Evolutionary conservation across 768 basidiomycete species (phyloP), one percentile per base, ranked within the genome.

Genomic region (Phaffia australis): DNA sequence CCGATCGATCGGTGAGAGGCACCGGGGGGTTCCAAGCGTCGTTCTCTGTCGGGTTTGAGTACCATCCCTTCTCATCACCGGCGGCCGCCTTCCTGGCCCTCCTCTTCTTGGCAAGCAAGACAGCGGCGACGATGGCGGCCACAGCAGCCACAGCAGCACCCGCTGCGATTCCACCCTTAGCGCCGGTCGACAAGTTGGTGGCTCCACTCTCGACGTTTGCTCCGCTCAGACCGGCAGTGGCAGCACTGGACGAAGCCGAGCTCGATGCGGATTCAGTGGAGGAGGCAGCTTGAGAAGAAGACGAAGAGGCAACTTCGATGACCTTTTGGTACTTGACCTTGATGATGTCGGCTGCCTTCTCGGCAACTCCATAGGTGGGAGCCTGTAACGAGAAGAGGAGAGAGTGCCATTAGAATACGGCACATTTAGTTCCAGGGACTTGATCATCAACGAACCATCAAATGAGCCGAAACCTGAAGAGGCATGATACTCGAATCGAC

Each of bases 401-500:
- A 1, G 32, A n/a, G 1, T 1, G 0, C 30, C 15, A 25, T 25
- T 42, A 27, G 23, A 16, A 25, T 14, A 23, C 7, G 15, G 15
- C 32, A 32, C 35, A 8, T 23, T 2, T 21, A 3, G 23, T 46
- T 49, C 14, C 25, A 27, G 23, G 49, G 48, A 11, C 30, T 25
- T 27, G n/a, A n/a, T 18, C 42, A 23, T 54, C 50, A 18, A 75
- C 51, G 30, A 2, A 63, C 67, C 67, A 69, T 69, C 47, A 69
- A 18, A 32, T 69, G 67, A 30, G 67, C 67, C 2, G 67, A 63
- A 23, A 69, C 62, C 68, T 82, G 81, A 52, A 81, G 65, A 11
- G 82, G 82, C 70, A 82, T 72, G 7, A 82, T 72, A 55, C 79
- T 80, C 23, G 81, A 80, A 71, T 83, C 83, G 0, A 81, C 79